Evolutionary conservation across 23 red algal species (phyloP), one percentile per base, ranked within the genome.

Genomic region (Gracilaria domingensis): DNA sequence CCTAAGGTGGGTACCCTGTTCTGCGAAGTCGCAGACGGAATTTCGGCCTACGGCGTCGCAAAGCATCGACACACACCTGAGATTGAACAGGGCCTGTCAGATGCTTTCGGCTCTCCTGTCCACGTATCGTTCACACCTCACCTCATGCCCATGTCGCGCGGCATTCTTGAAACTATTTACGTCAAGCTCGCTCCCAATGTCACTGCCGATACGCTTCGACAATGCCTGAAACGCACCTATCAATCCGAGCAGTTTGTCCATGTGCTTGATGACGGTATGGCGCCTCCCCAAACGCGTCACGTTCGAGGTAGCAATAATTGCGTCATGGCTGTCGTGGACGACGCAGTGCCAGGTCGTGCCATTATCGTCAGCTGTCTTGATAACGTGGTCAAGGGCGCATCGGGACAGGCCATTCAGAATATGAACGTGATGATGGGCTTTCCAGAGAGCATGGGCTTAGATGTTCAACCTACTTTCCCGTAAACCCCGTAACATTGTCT

Each of bases 401-500:
- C 75, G 40, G 97, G 97, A 40, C 97, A 99, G 72, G 97, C 97
- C 24, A 70, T 99, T 71, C 97, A 99, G 66, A 99, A 99, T 64
- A 96, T 99, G 93, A 99, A 99, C 69, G 70, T 99, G n/a, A 96
- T 99, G 95, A 77, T 93, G 61, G 97, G 90, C 30, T 40, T 96
- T 54, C 91, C 91, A 82, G 97, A 99, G 71, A 75, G 53, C 24
- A 94, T 84, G 82, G 93, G 90, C 4, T 70, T 99, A 58, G 83
- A 92, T n/a, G 30, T 34, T 28, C 75, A 80, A 60, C 94, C 97
- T 8, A 83, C 93, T 12, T 99, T 99, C 73, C 97, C 97, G 50
- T 99, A 79, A 81, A 48, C 28, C 42, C 1, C 37, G 2, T 54
- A 32, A 26, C 24, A 23, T n/a, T n/a, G 7, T 48, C 24, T 33